These are phyloP conservation scores for Kitagawia praeruptora DNA, from an alignment of 129 eudicot species.

Conservation along the genomic window DNA sequence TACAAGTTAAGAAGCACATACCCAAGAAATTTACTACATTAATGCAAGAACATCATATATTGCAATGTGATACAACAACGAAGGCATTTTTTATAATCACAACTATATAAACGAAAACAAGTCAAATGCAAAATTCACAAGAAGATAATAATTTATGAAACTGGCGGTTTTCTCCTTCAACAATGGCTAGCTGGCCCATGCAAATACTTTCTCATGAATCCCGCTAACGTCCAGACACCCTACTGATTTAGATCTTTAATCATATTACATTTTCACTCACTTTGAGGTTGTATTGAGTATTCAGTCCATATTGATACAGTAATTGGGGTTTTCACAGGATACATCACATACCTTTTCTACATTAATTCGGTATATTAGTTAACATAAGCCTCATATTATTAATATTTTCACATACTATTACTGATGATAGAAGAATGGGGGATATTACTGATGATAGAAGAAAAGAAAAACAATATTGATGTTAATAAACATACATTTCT, in stretches of 20 bases:
- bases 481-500: constrained; percentile 55
- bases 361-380: neutral
- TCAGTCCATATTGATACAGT: neutral
- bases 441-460: neutral
- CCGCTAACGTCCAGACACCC: neutral
- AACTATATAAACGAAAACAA: neutral
- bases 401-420: neutral
- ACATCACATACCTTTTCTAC: neutral
- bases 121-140: neutral
- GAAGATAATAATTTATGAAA: neutral
- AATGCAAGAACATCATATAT: neutral
- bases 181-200: too few species aligned
- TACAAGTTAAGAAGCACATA: neutral
- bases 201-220: neutral
- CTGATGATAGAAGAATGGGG: neutral
- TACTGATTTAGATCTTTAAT: neutral
- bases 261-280: neutral
- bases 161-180: neutral
- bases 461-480: neutral
- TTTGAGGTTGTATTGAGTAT: neutral
- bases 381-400: neutral
- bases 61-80: neutral
- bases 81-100: neutral
- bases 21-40: neutral
- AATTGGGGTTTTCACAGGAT: neutral